Base-by-base conservation (phyloP, 257 asterid species). In the Cordia subcordata region DNA sequence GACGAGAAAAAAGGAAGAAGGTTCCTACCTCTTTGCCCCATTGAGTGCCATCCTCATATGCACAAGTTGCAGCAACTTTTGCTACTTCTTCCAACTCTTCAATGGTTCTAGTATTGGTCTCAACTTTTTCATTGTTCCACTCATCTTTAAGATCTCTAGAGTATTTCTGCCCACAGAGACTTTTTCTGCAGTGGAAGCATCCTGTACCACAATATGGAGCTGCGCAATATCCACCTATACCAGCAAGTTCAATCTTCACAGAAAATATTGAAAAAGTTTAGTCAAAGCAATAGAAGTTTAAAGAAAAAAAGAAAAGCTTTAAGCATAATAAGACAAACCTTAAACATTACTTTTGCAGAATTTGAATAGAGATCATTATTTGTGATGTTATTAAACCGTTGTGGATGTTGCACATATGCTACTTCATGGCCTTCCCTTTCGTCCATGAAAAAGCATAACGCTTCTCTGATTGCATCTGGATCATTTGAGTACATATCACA, bases 401-500 rank as follows among this genome's bases (percentile, higher is more conserved):
- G 96, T 4, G 95, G 96, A 63, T 78, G 52, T 40, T 83, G 96
- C 51, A 90, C 86, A 16, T 71, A 90, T 1, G 84, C 64, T 6
- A 68, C 72, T 40, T 55, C 64, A 0, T 80, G 55, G 2, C 96
- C 97, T 62, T 66, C 67, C 12, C 69, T 67, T 56, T 81, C 81
- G 18, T 87, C 97, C 77, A 90, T 61, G 60, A 87, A 85, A 77
- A 92, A 88, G 77, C 98, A 88, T 22, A 86, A 5, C 16, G 94
- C 79, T 45, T 88, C 94, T 4, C 62, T 57, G 44, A 88, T 14
- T 63, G 90, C 68, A 68, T 82, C 79, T 8, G 96, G 80, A 72
- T 92, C 87, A 11, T 86, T 88, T 0, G 87, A 74, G 67, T 86
- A 88, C 98, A 88, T 92, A 61, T 92, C 98, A 52, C 98, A 92